These are phyloP conservation scores for Eucalyptus shirleyi DNA, from an alignment of 345 rosid species.

Conservation along the genomic window DNA sequence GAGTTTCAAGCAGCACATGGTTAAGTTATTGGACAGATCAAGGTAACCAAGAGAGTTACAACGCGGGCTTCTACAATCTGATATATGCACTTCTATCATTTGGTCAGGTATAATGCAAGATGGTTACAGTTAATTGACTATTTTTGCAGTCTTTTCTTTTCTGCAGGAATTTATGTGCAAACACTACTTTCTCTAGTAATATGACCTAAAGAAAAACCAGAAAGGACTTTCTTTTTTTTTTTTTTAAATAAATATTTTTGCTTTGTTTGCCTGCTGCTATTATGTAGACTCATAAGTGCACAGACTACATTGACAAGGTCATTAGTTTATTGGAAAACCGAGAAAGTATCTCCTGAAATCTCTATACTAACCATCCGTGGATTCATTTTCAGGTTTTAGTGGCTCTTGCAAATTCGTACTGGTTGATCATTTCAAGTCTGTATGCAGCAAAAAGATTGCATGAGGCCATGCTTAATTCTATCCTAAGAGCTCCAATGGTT, in stretches of 20 bases:
- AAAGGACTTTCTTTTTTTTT: not conserved
- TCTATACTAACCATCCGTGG: not conserved
- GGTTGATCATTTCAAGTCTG: constrained; percentile 82
- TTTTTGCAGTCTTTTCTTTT: not conserved
- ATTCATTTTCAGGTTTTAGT: constrained; percentile 57
- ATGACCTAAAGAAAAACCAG: not conserved
- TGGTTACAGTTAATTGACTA: not conserved
- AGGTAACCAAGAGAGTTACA: constrained; percentile 33
- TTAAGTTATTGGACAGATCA: constrained; percentile 92
- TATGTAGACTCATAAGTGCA: not conserved
- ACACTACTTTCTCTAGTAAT: not conserved
- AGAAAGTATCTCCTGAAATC: not conserved
- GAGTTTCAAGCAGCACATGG: constrained; percentile 97
- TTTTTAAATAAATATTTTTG: not conserved
- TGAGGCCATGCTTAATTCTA: constrained; percentile 84
- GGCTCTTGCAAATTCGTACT: constrained; percentile 72
- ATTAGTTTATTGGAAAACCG: not conserved
- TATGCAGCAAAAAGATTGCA: constrained; percentile 88
- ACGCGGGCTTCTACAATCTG: constrained; percentile 66
- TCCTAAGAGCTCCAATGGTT: constrained; percentile 95
- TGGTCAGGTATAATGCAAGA: constrained; percentile 58
- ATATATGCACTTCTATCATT: constrained; percentile 62
- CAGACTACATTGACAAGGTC: not conserved
- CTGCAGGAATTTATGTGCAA: not conserved
- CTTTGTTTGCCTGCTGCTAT: not conserved